phyloP scores from a whole-genome alignment of 106 monocot genomes.

The Acorus calamus region DNA sequence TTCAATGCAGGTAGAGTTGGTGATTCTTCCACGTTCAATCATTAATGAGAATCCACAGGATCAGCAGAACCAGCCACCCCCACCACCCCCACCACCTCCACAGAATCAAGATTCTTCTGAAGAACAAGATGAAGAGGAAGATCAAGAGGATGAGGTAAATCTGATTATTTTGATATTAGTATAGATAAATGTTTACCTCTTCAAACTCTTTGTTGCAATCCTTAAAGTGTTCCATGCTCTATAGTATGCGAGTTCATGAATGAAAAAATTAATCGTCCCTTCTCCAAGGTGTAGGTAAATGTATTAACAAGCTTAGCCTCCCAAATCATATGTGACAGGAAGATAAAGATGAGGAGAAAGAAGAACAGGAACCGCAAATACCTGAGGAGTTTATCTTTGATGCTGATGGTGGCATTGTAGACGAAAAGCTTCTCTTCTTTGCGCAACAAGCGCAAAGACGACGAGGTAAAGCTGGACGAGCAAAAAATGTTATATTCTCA shows the following conservation, averaged over 20 bases:
- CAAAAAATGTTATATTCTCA: conserved; percentile 97
- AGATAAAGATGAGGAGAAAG: conserved; percentile 64
- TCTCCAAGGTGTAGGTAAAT: too few relatives aligned
- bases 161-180: background rate
- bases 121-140: conserved; percentile 80
- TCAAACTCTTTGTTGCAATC: background rate
- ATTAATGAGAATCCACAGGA: conserved; percentile 76
- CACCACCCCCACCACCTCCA: conserved; percentile 80
- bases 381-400: conserved; percentile 98
- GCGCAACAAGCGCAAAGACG: conserved; percentile 93
- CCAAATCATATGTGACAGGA: conserved; percentile 20
- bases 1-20: conserved; percentile 81
- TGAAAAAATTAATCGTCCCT: too few relatives aligned
- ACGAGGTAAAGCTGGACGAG: conserved; percentile 86
- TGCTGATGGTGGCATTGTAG: conserved; percentile 91
- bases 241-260: background rate
- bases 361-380: conserved; percentile 80
- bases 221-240: background rate
- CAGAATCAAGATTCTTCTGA: conserved; percentile 71
- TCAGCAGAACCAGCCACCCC: conserved; percentile 80
- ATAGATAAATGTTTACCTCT: background rate
- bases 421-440: conserved; percentile 95
- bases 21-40: conserved; percentile 85
- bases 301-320: too few relatives aligned
- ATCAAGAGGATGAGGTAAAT: conserved; percentile 44